These are phyloP conservation scores for Colletotrichum liriopes DNA, from an alignment of 2,329 filamentous ascomycete genomes.

Conservation along the genomic window DNA sequence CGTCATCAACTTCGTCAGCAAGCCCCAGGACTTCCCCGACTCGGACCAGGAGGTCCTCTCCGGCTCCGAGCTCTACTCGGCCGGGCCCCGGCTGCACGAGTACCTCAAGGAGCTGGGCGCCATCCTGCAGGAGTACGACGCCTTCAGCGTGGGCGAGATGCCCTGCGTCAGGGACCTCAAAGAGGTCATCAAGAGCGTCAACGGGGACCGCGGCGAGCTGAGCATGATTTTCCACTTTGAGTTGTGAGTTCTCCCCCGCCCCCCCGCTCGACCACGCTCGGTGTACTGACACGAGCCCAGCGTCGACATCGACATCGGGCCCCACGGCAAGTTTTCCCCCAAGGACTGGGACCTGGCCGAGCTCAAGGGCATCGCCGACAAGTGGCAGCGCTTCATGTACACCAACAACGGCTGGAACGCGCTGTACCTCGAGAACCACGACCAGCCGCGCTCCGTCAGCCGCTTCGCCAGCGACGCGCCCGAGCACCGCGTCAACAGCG, in stretches of 20 bases:
- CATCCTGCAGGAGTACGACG: constrained; percentile 62
- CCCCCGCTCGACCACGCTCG: neutral
- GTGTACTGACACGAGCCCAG: constrained; percentile 47
- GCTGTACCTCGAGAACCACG: constrained; percentile 77
- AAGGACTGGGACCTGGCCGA: constrained; percentile 63
- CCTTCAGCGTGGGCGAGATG: constrained; percentile 69
- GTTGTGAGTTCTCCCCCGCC: constrained; percentile 57
- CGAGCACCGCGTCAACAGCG: constrained; percentile 63
- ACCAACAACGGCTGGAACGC: constrained; percentile 76
- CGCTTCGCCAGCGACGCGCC: constrained; percentile 68
- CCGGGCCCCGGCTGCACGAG: constrained; percentile 65
- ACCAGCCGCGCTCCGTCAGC: constrained; percentile 73
- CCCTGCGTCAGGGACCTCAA: constrained; percentile 60
- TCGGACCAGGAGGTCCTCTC: constrained; percentile 52
- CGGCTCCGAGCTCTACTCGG: constrained; percentile 65
- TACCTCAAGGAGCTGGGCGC: constrained; percentile 62
- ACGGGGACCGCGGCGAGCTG: constrained; percentile 70
- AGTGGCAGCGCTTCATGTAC: constrained; percentile 74
- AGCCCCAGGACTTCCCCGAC: constrained; percentile 71
- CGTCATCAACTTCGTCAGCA: constrained; percentile 78
- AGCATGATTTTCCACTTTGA: constrained; percentile 85
- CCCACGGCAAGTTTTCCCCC: constrained; percentile 60
- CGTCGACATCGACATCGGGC: constrained; percentile 65
- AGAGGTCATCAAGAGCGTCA: constrained; percentile 65
- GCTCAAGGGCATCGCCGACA: constrained; percentile 67